phyloP scores from a whole-genome alignment of 148 eudicot genomes.

The Cornus florida region DNA sequence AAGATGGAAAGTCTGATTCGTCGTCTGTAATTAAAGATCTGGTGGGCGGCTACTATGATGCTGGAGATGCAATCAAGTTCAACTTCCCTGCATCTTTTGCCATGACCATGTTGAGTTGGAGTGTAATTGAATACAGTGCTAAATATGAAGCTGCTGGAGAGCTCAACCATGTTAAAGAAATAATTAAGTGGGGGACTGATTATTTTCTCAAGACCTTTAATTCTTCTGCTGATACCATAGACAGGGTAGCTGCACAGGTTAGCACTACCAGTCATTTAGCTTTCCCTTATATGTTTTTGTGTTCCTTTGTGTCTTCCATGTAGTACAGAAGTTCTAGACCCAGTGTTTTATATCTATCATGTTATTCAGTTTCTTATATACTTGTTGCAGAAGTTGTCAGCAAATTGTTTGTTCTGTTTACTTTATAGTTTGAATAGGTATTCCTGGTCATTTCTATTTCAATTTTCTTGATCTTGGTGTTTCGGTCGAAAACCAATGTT shows the following conservation, averaged over 20 bases:
- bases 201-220: constrained; percentile 91
- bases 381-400: too few relatives aligned
- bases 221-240: constrained; percentile 73
- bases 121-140: constrained; percentile 92
- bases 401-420: too few relatives aligned
- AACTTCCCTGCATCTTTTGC: constrained; percentile 84
- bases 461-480: too few relatives aligned
- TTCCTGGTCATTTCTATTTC: too few relatives aligned
- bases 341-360: too few relatives aligned
- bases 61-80: constrained; percentile 98
- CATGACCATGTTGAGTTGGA: constrained; percentile 99
- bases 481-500: too few relatives aligned
- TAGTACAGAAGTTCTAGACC: too few relatives aligned
- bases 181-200: constrained; percentile 98
- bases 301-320: too few relatives aligned
- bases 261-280: background rate
- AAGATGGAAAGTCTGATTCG: constrained; percentile 67
- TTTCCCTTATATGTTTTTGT: background rate
- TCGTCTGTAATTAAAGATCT: constrained; percentile 59
- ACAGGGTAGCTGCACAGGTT: constrained; percentile 71
- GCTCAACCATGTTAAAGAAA: constrained; percentile 76
- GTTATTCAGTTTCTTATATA: too few relatives aligned
- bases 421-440: too few relatives aligned
- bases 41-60: constrained; percentile 88
- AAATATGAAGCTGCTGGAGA: constrained; percentile 96